phyloP scores from a whole-genome alignment of 2,329 filamentous ascomycete genomes.

The Pyrenochaeta sp. region DNA sequence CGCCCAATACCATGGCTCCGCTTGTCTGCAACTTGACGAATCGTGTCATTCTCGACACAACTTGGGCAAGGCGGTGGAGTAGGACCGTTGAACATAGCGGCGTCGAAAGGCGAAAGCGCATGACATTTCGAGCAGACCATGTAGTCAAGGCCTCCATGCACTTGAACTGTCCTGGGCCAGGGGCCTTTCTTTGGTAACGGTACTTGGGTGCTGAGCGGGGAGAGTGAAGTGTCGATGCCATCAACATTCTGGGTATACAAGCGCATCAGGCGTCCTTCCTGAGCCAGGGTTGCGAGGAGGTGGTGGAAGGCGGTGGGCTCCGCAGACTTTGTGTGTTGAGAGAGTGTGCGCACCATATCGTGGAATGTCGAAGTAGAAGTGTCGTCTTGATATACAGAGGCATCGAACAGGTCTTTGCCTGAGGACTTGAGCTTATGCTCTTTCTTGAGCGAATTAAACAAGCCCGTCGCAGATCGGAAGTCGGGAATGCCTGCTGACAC shows the following conservation, averaged over 20 bases:
- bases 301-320: constrained; percentile 91
- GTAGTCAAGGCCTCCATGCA: constrained; percentile 91
- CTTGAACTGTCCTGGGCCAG: constrained; percentile 92
- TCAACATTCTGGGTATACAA: constrained; percentile 98
- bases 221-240: constrained; percentile 85
- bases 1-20: constrained; percentile 93
- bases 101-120: constrained; percentile 77
- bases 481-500: constrained; percentile 97
- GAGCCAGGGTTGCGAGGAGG: constrained; percentile 86
- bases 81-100: constrained; percentile 82
- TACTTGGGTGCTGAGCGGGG: constrained; percentile 80
- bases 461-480: constrained; percentile 88
- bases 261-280: constrained; percentile 85
- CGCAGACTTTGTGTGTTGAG: constrained; percentile 78
- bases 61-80: constrained; percentile 80
- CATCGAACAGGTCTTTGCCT: constrained; percentile 95
- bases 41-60: constrained; percentile 77
- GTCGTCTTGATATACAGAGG: constrained; percentile 95
- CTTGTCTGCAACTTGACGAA: constrained; percentile 82
- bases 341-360: constrained; percentile 91
- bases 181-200: constrained; percentile 85
- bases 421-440: constrained; percentile 93
- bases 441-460: constrained; percentile 84
- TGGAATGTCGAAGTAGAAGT: constrained; percentile 90
- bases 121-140: constrained; percentile 98